A percentile compares a stretch with the other conserved stretches of the same genome.
These are phyloP conservation scores for Prorocentrum cordatum DNA, from an alignment of 169 alveolate genomes.

Conservation along the genomic window DNA sequence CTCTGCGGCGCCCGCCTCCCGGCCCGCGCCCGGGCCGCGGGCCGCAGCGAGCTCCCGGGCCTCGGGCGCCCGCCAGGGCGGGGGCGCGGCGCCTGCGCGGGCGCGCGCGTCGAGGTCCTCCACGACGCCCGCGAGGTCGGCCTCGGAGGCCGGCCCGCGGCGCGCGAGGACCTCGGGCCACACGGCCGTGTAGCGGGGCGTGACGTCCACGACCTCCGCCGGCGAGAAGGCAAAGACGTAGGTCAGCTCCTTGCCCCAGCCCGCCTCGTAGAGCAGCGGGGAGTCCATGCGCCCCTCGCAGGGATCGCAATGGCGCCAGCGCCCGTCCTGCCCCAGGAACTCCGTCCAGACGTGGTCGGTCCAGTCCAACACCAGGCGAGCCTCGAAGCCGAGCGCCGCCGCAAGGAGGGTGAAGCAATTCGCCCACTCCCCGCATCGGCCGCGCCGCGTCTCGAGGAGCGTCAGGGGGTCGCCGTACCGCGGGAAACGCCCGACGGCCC, in stretches of 20 bases:
- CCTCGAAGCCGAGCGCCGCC: background rate
- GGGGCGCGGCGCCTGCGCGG: no score
- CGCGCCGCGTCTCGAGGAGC: conserved; percentile 29
- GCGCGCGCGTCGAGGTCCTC: background rate
- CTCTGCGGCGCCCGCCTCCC: no score
- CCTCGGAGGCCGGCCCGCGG: background rate
- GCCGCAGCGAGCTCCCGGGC: no score
- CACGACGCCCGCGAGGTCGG: background rate
- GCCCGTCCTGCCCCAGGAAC: background rate
- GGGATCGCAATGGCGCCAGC: conserved; percentile 42
- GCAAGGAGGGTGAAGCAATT: conserved; percentile 17
- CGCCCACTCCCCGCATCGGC: conserved; percentile 5
- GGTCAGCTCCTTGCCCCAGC: conserved; percentile 46
- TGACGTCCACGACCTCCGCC: conserved; percentile 30
- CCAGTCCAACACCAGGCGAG: conserved; percentile 33
- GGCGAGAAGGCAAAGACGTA: conserved; percentile 5
- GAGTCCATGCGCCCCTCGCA: conserved; percentile 16
- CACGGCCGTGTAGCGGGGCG: conserved; percentile 4
- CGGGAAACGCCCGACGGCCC: background rate
- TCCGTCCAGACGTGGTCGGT: conserved; percentile 52
- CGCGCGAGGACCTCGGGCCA: conserved; percentile 1
- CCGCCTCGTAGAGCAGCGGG: conserved; percentile 17
- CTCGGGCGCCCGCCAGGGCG: no score
- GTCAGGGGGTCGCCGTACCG: conserved; percentile 15
- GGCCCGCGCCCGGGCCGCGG: no score